A percentile compares a stretch with the other conserved stretches of the same genome.
phyloP scores from a whole-genome alignment of 1,284 basidiomycete species.

The Moniliella sp. region DNA sequence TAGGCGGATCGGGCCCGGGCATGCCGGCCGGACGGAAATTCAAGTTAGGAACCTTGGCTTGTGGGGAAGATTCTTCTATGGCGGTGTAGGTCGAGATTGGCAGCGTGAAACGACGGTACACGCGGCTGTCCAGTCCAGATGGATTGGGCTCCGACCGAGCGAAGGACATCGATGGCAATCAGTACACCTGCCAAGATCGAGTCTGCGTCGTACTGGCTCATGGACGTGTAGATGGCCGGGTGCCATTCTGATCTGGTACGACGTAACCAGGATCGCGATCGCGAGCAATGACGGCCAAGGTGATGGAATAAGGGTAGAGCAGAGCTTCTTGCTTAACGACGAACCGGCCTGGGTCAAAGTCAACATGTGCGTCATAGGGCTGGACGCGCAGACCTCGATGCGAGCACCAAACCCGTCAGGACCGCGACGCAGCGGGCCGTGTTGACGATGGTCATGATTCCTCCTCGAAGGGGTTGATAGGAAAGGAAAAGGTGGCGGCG shows the following conservation, averaged over 20 bases:
- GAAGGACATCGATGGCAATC: constrained; percentile 33
- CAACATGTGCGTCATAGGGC: too few species aligned
- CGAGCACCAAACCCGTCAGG: constrained; percentile 35
- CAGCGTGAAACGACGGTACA: constrained; percentile 15
- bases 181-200: constrained; percentile 34
- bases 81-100: too few species aligned
- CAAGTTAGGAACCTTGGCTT: too few species aligned
- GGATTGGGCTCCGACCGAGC: constrained; percentile 35
- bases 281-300: constrained; percentile 26
- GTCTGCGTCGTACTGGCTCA: constrained; percentile 32
- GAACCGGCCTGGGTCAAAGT: too few species aligned
- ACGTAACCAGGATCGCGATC: constrained; percentile 34
- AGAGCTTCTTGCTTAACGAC: too few species aligned
- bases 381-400: constrained; percentile 37
- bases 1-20: too few species aligned
- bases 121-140: constrained; percentile 34
- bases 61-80: too few species aligned
- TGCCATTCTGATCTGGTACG: constrained; percentile 30
- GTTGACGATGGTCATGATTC: constrained; percentile 36
- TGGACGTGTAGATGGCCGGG: constrained; percentile 34
- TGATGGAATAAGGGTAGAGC: constrained; percentile 25
- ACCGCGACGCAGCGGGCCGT: constrained; percentile 20
- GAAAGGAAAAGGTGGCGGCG: constrained; percentile 36
- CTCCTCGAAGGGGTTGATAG: constrained; percentile 37
- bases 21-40: too few species aligned